A percentile compares a stretch with the other conserved stretches of the same genome.
Evolutionary conservation across 2,329 filamentous ascomycete genomes (phyloP).

Genomic region (Colletotrichum sp.): DNA sequence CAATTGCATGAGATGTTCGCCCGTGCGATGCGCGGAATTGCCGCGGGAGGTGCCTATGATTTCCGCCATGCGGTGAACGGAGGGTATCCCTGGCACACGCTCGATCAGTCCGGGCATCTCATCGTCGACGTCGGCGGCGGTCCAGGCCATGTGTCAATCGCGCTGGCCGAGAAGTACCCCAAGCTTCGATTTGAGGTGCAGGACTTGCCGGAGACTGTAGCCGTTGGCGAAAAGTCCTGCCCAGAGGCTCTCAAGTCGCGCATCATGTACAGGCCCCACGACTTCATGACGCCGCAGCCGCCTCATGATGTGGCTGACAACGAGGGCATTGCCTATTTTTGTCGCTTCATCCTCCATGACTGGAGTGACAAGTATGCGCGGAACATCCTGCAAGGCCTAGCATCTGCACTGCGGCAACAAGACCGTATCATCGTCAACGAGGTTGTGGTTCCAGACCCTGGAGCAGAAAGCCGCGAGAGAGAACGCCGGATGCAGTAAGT

Average conservation of each 20-base stretch:
- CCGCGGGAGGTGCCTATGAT: neutral
- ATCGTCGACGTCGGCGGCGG: slow-evolving; percentile 42
- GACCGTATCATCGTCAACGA: neutral
- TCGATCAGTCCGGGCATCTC: neutral
- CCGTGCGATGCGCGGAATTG: slow-evolving; percentile 1
- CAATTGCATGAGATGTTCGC: neutral
- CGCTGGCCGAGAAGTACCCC: slow-evolving; percentile 32
- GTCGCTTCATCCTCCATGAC: slow-evolving; percentile 55
- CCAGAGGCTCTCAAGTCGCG: slow-evolving; percentile 12
- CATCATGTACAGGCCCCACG: slow-evolving; percentile 22
- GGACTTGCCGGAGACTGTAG: slow-evolving; percentile 26
- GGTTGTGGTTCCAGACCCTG: neutral
- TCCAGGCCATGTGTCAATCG: slow-evolving; percentile 32
- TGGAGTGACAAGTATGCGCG: slow-evolving; percentile 46
- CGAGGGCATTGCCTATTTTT: slow-evolving; percentile 37
- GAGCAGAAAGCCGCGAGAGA: neutral
- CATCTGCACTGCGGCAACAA: neutral
- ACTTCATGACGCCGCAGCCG: slow-evolving; percentile 30
- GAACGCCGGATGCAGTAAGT: neutral
- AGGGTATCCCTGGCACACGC: neutral
- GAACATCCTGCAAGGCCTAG: slow-evolving; percentile 31
- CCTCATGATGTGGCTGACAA: slow-evolving; percentile 27
- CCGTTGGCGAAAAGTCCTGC: slow-evolving; percentile 5
- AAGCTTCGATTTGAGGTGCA: slow-evolving; percentile 35
- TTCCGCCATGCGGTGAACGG: neutral